Conservation (phyloP, 768 basidiomycete species). For the Leccinum rimulosum region DNA sequence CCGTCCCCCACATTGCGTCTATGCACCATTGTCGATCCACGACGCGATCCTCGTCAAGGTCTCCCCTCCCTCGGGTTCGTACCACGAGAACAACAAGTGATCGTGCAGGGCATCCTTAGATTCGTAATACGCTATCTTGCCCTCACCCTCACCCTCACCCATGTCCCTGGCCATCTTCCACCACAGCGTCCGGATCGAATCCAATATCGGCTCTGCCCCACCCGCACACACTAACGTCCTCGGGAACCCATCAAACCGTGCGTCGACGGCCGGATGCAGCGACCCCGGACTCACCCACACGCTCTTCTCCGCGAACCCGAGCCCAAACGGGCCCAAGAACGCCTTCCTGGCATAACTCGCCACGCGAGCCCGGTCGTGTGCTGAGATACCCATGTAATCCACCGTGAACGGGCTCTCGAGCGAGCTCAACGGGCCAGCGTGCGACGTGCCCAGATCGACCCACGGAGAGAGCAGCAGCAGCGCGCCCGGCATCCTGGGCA, state of each 20-base stretch:
- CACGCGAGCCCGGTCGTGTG: background rate
- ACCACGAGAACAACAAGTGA: slow-evolving; percentile 47
- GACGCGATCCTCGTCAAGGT: slow-evolving; percentile 47
- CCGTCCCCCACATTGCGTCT: background rate
- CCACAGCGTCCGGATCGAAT: slow-evolving; percentile 48
- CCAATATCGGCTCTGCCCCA: slow-evolving; percentile 55
- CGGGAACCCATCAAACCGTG: slow-evolving; percentile 55
- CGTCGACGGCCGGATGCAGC: slow-evolving; percentile 34
- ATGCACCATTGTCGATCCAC: slow-evolving; percentile 37
- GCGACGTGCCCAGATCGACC: slow-evolving; percentile 20
- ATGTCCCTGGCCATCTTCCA: slow-evolving; percentile 53
- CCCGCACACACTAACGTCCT: slow-evolving; percentile 59
- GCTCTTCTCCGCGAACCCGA: slow-evolving; percentile 44
- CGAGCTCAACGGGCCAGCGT: slow-evolving; percentile 36
- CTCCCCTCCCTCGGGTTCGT: slow-evolving; percentile 54
- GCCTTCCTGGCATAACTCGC: slow-evolving; percentile 23
- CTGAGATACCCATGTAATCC: slow-evolving; percentile 29
- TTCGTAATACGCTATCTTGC: slow-evolving; percentile 46
- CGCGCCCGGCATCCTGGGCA: slow-evolving; percentile 26
- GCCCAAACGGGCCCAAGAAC: slow-evolving; percentile 50
- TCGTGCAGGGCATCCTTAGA: slow-evolving; percentile 54
- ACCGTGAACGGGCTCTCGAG: slow-evolving; percentile 25
- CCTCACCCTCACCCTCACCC: slow-evolving; percentile 40
- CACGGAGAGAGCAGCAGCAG: slow-evolving; percentile 38
- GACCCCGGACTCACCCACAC: slow-evolving; percentile 64